phyloP scores from a whole-genome alignment of 129 eudicot species.

The Pulicaria dysenterica region DNA sequence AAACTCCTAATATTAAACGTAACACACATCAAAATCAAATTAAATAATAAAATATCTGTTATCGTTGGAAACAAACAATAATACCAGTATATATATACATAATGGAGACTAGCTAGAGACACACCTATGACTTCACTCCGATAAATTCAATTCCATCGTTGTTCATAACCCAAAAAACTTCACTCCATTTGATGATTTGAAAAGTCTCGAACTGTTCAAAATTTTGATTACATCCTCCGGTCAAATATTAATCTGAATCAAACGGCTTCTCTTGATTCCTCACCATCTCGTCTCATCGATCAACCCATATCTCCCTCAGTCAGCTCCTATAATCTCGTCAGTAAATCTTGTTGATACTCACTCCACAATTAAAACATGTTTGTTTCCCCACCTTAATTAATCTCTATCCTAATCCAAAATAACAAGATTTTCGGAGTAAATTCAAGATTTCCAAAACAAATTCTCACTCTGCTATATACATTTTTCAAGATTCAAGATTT shows the following conservation, averaged over 20 bases:
- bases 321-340: slow-evolving; percentile 23
- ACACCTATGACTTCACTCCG: slow-evolving; percentile 8
- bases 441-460: slow-evolving; percentile 15
- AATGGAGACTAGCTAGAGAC: neutral
- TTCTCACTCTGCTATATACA: slow-evolving; percentile 15
- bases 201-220: slow-evolving; percentile 10
- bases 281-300: slow-evolving; percentile 24
- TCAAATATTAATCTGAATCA: neutral
- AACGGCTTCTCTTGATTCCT: slow-evolving; percentile 15
- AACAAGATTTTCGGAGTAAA: slow-evolving; percentile 23
- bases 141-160: neutral
- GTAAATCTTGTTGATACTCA: slow-evolving; percentile 3
- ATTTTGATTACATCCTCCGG: neutral
- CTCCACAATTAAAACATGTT: slow-evolving; percentile 3
- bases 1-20: too few relatives aligned
- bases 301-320: slow-evolving; percentile 21
- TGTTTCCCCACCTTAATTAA: slow-evolving; percentile 22
- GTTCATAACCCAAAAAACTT: slow-evolving; percentile 15
- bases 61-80: too few relatives aligned
- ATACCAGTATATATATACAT: too few relatives aligned
- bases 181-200: slow-evolving; percentile 12
- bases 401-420: slow-evolving; percentile 22
- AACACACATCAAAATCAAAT: too few relatives aligned
- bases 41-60: too few relatives aligned
- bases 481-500: slow-evolving; percentile 23